Base-by-base conservation (phyloP, 306 rosid genomes). In the Urtica urens region DNA sequence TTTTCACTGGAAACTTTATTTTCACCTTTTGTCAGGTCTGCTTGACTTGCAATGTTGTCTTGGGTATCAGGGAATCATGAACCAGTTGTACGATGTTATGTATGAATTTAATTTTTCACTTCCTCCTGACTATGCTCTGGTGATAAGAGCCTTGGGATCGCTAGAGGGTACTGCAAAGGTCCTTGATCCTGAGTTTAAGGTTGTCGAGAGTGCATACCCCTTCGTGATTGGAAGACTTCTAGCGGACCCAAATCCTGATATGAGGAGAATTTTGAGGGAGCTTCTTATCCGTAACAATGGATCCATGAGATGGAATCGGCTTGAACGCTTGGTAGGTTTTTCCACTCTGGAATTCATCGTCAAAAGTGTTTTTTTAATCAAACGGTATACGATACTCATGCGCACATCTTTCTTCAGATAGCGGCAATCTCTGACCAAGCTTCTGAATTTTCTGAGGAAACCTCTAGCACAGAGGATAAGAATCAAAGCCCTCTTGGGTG, bases 111-210 rank as follows among this genome's bases (percentile, higher is more conserved):
- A 81, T 63, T 84, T 90, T 72, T 79, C 76, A 60, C 94, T 90
- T 45, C 99, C 99, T 14, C 99, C 99, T 41, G 94, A 90, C 66
- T 90, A 90, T 72, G 99, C 99, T 42, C 76, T 90, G 47, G 99
- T 90, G 38, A 73, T 81, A 70, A 81, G 99, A 74, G 80, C 99
- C 39, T 50, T 81, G 75, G 99, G 99, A 60, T 81, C 99, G 38
- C 78, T 85, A 17, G 95, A 90, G 67, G 99, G 99, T 72, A 90
- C 99, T 16, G 99, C 99, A 45, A 90, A 90, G 65, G 79, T 46
- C 68, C 81, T 90, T 47, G 94, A 90, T 81, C 95, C 94, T 66
- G 79, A 62, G 53, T 90, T 90, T 57, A 81, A 90, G 64, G 95
- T 90, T 46, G 64, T 90, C 38, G 93, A 82, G 77, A 85, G 99